These are phyloP conservation scores for Leonotis leonurus DNA, from an alignment of 257 asterid species.

Conservation along the genomic window DNA sequence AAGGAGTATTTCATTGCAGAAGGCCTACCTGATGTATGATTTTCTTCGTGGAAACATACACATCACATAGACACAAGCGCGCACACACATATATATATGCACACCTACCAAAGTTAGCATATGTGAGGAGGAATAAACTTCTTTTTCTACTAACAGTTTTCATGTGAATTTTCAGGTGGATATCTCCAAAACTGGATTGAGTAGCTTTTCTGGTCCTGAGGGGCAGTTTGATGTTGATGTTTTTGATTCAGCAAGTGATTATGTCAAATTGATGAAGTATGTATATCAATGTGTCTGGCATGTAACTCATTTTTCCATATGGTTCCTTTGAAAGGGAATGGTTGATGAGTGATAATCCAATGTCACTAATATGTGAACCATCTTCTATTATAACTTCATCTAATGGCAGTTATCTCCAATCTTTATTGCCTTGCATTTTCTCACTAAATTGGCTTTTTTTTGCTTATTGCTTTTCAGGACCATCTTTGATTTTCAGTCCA, in stretches of 20 bases:
- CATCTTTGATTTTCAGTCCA: conserved; percentile 84
- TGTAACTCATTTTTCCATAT: background rate
- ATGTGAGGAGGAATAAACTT: background rate
- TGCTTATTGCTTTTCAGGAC: conserved; percentile 46
- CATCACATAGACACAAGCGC: background rate
- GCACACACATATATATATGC: background rate
- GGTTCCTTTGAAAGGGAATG: background rate
- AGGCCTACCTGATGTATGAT: conserved; percentile 88
- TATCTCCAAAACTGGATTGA: conserved; percentile 53
- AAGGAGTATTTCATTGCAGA: conserved; percentile 84
- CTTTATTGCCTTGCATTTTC: background rate
- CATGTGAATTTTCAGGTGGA: conserved; percentile 55
- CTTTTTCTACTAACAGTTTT: conserved; percentile 3
- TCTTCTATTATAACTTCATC: background rate
- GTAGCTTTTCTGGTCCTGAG: conserved; percentile 77
- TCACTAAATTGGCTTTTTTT: conserved; percentile 12
- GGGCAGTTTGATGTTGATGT: conserved; percentile 89
- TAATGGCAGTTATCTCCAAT: background rate
- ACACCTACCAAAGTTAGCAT: background rate
- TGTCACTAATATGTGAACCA: too few species aligned
- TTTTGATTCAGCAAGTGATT: conserved; percentile 86
- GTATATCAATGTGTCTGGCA: conserved; percentile 20
- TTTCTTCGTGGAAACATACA: background rate
- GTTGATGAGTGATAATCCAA: too few species aligned
- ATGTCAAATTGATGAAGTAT: conserved; percentile 92